Conservation (phyloP, 176 grass and related monocot genomes). For the Triticum monococcum region DNA sequence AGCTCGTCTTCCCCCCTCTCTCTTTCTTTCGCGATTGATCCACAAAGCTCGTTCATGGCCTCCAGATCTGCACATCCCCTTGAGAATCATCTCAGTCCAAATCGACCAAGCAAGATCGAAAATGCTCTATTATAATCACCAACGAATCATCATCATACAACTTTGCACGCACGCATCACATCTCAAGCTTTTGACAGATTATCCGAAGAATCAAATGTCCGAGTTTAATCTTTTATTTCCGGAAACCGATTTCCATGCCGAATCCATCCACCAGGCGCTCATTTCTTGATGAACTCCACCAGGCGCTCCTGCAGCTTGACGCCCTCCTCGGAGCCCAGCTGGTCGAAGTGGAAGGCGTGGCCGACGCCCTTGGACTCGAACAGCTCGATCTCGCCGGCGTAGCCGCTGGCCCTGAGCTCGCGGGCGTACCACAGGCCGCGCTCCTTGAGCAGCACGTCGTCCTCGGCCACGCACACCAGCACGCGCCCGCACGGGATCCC, state of each 20-base stretch:
- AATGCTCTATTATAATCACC: not conserved
- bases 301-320: slow-evolving; percentile 41
- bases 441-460: slow-evolving; percentile 56
- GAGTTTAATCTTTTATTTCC: slow-evolving; percentile 3
- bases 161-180: not conserved
- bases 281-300: slow-evolving; percentile 44
- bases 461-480: slow-evolving; percentile 56
- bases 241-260: not conserved
- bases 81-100: not conserved
- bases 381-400: slow-evolving; percentile 44
- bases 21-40: too few relatives aligned
- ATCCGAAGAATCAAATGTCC: not conserved
- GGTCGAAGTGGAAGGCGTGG: slow-evolving; percentile 60
- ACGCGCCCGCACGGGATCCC: slow-evolving; percentile 49
- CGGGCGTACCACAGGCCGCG: slow-evolving; percentile 53
- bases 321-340: slow-evolving; percentile 24
- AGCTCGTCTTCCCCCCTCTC: not conserved
- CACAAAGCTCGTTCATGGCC: not conserved
- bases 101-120: not conserved
- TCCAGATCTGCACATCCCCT: not conserved
- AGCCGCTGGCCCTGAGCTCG: slow-evolving; percentile 52
- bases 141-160: not conserved
- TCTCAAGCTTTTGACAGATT: not conserved
- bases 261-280: not conserved
- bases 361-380: slow-evolving; percentile 50